Base-by-base conservation (phyloP, 2,329 filamentous ascomycete species). In the Lasiodiplodia sp. region DNA sequence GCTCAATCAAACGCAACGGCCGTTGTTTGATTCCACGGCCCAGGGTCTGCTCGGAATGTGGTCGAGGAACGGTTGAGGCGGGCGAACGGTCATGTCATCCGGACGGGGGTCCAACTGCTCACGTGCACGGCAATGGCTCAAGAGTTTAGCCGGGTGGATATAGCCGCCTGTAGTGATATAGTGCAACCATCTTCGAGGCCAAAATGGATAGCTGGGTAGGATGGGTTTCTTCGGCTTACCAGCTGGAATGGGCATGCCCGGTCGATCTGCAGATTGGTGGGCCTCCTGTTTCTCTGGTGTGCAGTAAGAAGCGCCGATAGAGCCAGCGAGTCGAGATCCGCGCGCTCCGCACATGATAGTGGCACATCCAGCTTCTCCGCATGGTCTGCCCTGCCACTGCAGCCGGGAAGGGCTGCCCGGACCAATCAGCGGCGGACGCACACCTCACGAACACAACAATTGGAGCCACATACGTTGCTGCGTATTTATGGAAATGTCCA, bases 321-420 rank as follows among this genome's bases (percentile, higher is more conserved):
- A 47, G 28, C 34, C 23, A 25, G 16, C 56, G 23, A 28, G 57
- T 47, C 57, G 58, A 63, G 58, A 63, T 63, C 58, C 58, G 58
- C 49, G 25, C 37, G 58, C 58, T 63, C 40, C 58, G 58, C 58
- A 63, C 58, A 63, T 63, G 58, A 63, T 63, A 63, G 58, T 51
- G 40, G 58, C 44, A 28, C 44, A 51, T 51, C 44, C 58, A 63
- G 23, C 57, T 63, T 63, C 58, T 63, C 58, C 58, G 58, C 58
- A 63, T 63, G 58, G 58, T 25, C 58, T 49, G 44, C 58, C 58
- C 58, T 63, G 58, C 58, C 58, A 63, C 58, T 51, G 58, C 58
- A 63, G 58, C 58, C 58, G 58, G 58, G 14, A 21, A 12, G 34
- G 40, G 34, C 51, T 16, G 25, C 14, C 58, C 58, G 25, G 58